A percentile compares a stretch with the other conserved stretches of the same genome.
Evolutionary conservation across 257 asterid species (phyloP).

Genomic region (Solanum neorickii): DNA sequence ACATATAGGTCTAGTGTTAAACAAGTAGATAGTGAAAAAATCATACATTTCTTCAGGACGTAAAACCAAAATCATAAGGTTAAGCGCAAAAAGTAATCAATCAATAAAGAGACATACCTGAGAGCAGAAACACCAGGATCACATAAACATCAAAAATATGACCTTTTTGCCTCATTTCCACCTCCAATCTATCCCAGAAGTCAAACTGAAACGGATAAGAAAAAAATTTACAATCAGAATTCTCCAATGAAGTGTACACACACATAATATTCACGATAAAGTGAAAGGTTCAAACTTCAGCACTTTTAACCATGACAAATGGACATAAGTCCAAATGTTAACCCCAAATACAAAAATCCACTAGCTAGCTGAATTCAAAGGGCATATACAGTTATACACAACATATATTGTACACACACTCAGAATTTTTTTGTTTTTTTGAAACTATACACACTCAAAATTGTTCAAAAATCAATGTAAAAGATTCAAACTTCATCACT

Average conservation of each 20-base stretch:
- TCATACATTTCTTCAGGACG: not conserved
- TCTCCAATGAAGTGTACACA: not conserved
- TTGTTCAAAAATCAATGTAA: not conserved
- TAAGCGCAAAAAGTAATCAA: not conserved
- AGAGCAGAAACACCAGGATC: conserved; percentile 33
- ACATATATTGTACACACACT: not conserved
- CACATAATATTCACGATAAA: not conserved
- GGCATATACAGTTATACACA: not conserved
- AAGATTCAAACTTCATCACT: not conserved
- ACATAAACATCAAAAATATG: conserved; percentile 17
- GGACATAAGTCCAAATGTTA: not conserved
- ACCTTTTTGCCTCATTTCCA: conserved; percentile 34
- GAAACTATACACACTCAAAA: not conserved
- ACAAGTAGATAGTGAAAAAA: not conserved
- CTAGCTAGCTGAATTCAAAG: not conserved
- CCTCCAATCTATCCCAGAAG: conserved; percentile 1
- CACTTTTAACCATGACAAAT: not conserved
- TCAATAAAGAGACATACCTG: conserved; percentile 32
- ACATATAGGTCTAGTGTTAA: not conserved
- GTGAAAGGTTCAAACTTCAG: not conserved
- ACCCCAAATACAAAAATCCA: not conserved
- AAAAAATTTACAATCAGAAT: not conserved
- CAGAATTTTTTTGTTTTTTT: too few relatives aligned
- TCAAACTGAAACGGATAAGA: not conserved
- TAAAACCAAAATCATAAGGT: not conserved